Evolutionary conservation across 2,329 filamentous ascomycete genomes (phyloP), one percentile per base, ranked within the genome.

Genomic region (Colletotrichum acutatum): DNA sequence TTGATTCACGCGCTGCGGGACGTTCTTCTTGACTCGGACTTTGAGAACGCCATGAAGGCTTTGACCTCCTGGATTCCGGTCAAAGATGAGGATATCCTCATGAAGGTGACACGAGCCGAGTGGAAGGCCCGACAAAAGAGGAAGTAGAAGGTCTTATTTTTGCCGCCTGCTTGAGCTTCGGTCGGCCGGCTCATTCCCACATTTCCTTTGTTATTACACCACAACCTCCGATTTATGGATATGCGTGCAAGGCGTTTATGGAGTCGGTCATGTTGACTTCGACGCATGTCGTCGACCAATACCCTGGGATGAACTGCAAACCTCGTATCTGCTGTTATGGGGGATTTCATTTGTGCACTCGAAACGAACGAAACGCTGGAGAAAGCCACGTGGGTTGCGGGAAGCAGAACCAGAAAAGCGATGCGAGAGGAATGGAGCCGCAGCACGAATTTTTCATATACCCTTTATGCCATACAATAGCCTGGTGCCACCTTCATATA

Each of bases 21-120:
- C 74, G 94, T 97, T 64, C 87, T 99, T 37, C 86, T 98, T 6
- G 95, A 97, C 78, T 95, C 94, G 22, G 97, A 99, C 81, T 99
- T 98, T 82, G 97, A 99, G 82, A 97, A 97, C 79, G 94, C 94
- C 59, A 99, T 99, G 97, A 98, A 98, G 85, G 93, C 95, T 8
- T 86, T 99, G 75, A 98, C 97, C 34, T 95, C 93, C 69, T 98
- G 94, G 91, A 93, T 98, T 57, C 95, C 96, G 24, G 93, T 99
- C 81, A 95, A 95, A 83, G 96, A 99, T 78, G 95, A 98, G 79
- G 95, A 98, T 80, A 84, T 97, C 71, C 88, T 99, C 78, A 97
- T 99, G 94, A 92, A 92, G 78, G 94, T 98, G 71, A 92, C 95
- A 30, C 92, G 92, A 79, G 91, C 94, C 16, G 96, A 98, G 84